Conservation (phyloP, 1,284 basidiomycete genomes). For the Anthracocystis setariae region DNA sequence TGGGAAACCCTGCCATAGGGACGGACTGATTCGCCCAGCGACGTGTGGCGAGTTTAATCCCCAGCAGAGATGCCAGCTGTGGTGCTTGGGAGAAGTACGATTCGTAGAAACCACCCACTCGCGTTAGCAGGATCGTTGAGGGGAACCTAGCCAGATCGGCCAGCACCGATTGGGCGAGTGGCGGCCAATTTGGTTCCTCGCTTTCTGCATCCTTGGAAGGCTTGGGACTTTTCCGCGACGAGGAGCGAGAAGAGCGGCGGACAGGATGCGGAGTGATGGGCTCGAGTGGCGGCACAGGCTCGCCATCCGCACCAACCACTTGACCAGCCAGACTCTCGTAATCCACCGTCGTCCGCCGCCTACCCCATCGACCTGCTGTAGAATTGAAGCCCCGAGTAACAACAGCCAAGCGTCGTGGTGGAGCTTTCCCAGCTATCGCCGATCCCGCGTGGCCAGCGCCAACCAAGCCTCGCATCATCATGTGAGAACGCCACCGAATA, state of each 20-base stretch:
- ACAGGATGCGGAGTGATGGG: neutral
- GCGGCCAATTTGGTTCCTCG: slow-evolving; percentile 51
- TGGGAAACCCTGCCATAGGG: slow-evolving; percentile 65
- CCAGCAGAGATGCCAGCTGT: slow-evolving; percentile 43
- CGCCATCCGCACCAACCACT: slow-evolving; percentile 13
- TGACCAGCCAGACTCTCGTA: slow-evolving; percentile 25
- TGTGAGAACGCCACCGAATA: too few species aligned
- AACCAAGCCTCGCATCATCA: neutral
- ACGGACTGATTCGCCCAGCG: slow-evolving; percentile 58
- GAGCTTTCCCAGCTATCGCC: too few species aligned
- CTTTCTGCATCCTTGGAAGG: neutral
- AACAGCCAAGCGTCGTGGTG: too few species aligned
- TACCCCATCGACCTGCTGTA: neutral
- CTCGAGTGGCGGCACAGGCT: slow-evolving; percentile 16
- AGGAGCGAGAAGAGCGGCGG: neutral
- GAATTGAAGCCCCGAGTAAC: neutral
- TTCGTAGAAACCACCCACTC: slow-evolving; percentile 67
- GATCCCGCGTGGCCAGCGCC: neutral
- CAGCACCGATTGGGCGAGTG: slow-evolving; percentile 58
- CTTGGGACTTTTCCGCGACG: neutral
- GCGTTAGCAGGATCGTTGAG: slow-evolving; percentile 61
- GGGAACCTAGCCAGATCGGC: slow-evolving; percentile 59
- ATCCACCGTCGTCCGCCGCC: slow-evolving; percentile 22
- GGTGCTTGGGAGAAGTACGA: slow-evolving; percentile 66
- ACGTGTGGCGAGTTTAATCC: slow-evolving; percentile 62